Conservation (phyloP, 495 filamentous ascomycete genomes). For the Pseudoneurospora amorphoporcata region DNA sequence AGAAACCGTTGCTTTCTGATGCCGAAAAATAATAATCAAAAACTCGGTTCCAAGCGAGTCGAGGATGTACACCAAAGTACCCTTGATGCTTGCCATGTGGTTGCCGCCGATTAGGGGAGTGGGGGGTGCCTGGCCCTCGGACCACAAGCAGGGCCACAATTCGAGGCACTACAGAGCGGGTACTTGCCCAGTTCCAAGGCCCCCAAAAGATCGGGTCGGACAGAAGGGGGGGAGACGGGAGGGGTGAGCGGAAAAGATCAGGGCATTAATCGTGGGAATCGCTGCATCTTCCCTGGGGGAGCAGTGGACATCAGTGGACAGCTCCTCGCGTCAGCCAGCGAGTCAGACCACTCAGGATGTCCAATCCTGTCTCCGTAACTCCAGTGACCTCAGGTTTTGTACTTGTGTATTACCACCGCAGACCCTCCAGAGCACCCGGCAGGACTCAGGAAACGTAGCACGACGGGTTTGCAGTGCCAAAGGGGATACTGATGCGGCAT, state of each 20-base stretch:
- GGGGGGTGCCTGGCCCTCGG: conserved; percentile 13
- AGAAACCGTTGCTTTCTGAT: conserved; percentile 4
- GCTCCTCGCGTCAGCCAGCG: conserved; percentile 22
- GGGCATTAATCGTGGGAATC: background rate
- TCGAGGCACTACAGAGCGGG: conserved; percentile 1
- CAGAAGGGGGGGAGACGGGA: conserved; percentile 7
- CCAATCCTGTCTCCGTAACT: conserved; percentile 14
- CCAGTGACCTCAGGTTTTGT: conserved; percentile 4
- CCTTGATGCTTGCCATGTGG: conserved; percentile 40
- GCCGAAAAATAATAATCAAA: conserved; percentile 11
- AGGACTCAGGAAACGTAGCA: conserved; percentile 11
- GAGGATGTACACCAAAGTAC: conserved; percentile 9
- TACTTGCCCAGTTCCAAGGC: conserved; percentile 13
- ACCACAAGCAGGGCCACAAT: conserved; percentile 1
- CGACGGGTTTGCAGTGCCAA: conserved; percentile 23
- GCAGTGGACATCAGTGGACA: background rate
- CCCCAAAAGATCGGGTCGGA: conserved; percentile 13
- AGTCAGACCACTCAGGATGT: conserved; percentile 23
- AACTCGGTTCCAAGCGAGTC: conserved; percentile 2
- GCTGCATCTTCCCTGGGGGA: background rate
- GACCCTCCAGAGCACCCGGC: background rate
- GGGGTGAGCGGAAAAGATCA: conserved; percentile 12
- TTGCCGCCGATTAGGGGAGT: conserved; percentile 23
- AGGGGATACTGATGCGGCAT: conserved; percentile 19
- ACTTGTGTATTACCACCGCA: conserved; percentile 9